These are phyloP conservation scores for Penicillium dipodomyicola DNA, from an alignment of 495 filamentous ascomycete species.

Conservation along the genomic window DNA sequence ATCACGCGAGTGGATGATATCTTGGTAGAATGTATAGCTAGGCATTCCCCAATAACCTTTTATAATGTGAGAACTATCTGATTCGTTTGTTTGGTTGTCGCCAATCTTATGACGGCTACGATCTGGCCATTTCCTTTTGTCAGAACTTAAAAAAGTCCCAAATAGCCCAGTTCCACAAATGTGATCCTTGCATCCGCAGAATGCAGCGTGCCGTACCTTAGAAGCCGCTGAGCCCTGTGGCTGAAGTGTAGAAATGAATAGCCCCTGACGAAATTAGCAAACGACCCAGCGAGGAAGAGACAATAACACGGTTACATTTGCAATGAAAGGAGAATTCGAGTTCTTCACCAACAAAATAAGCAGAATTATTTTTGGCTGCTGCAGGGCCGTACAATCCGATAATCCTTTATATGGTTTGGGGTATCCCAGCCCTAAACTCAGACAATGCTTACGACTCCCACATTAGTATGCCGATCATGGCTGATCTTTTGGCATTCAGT, in stretches of 20 bases:
- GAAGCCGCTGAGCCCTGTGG: neutral
- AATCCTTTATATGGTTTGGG: slow-evolving; percentile 15
- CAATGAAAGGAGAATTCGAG: neutral
- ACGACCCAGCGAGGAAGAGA: neutral
- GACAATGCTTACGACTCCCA: slow-evolving; percentile 16
- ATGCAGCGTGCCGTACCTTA: slow-evolving; percentile 20
- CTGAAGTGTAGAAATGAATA: neutral
- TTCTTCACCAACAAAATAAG: neutral
- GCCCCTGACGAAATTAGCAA: neutral
- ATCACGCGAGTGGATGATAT: too few relatives aligned
- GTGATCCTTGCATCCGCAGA: slow-evolving; percentile 21
- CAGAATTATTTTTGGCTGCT: neutral
- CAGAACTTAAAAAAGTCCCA: neutral
- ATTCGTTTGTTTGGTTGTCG: too few relatives aligned
- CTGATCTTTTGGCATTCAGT: slow-evolving; percentile 48
- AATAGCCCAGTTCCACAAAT: slow-evolving; percentile 11
- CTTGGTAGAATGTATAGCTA: too few relatives aligned
- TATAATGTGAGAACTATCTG: too few relatives aligned
- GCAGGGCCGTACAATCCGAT: neutral
- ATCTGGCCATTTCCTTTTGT: too few relatives aligned
- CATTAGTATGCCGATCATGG: slow-evolving; percentile 26
- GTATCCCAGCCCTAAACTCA: neutral
- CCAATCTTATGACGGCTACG: too few relatives aligned
- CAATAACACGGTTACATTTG: slow-evolving; percentile 14
- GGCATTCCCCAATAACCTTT: too few relatives aligned